phyloP scores from a whole-genome alignment of 805 yeast genomes.

The Yarrowia keelungensis region DNA sequence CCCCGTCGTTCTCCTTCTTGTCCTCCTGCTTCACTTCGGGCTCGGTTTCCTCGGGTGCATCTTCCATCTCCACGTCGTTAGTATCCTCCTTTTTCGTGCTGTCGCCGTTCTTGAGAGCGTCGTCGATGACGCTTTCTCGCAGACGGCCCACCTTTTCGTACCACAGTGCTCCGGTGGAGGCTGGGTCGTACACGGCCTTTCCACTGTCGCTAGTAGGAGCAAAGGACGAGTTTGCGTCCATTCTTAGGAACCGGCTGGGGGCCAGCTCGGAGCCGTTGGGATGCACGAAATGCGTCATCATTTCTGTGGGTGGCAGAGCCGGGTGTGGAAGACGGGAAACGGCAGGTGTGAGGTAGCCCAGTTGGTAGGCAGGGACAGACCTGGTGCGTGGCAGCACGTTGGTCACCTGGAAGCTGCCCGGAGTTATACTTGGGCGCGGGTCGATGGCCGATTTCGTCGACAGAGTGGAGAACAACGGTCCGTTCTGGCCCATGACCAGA shows the following conservation, averaged over 20 bases:
- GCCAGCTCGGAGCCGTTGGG: slow-evolving; percentile 58
- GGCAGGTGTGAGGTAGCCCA: slow-evolving; percentile 58
- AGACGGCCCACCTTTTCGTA: slow-evolving; percentile 46
- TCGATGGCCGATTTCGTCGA: slow-evolving; percentile 75
- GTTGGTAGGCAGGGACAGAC: slow-evolving; percentile 50
- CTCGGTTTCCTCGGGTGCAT: slow-evolving; percentile 40
- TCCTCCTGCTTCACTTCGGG: slow-evolving; percentile 43
- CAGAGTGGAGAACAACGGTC: slow-evolving; percentile 82
- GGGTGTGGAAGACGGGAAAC: slow-evolving; percentile 58
- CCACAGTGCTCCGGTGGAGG: slow-evolving; percentile 48
- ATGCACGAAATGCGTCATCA: slow-evolving; percentile 53
- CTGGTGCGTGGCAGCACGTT: slow-evolving; percentile 67
- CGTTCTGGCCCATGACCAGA: slow-evolving; percentile 64
- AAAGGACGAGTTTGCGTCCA: slow-evolving; percentile 60
- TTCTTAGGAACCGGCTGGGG: slow-evolving; percentile 68
- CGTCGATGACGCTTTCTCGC: slow-evolving; percentile 6
- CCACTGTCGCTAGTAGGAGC: slow-evolving; percentile 72
- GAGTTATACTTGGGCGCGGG: slow-evolving; percentile 70
- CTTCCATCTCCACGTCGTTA: slow-evolving; percentile 41
- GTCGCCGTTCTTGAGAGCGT: slow-evolving; percentile 39
- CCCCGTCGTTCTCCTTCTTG: slow-evolving; percentile 41
- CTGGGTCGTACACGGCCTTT: slow-evolving; percentile 59
- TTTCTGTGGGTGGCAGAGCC: slow-evolving; percentile 59
- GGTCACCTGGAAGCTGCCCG: slow-evolving; percentile 70
- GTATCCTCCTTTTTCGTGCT: slow-evolving; percentile 39